These are phyloP conservation scores for Flaveria robusta DNA, from an alignment of 129 eudicot genomes.

Conservation along the genomic window DNA sequence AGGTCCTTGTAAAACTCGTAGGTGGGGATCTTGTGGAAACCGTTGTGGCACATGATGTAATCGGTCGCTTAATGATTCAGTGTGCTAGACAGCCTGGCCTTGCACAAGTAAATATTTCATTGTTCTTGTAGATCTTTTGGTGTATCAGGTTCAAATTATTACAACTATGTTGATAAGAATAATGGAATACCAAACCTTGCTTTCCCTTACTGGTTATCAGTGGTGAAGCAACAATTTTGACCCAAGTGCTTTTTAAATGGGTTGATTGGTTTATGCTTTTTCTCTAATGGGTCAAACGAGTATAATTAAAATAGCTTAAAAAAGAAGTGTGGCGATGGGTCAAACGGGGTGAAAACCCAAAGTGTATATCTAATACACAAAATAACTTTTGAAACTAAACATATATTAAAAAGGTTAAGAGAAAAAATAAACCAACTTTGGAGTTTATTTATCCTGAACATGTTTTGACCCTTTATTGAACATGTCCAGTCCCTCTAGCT, in stretches of 20 bases:
- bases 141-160: neutral
- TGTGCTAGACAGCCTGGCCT: constrained; percentile 97
- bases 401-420: neutral
- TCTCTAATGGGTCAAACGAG: constrained; percentile 1
- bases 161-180: neutral
- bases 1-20: constrained; percentile 85
- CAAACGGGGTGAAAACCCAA: neutral
- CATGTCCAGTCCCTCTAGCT: neutral
- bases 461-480: neutral
- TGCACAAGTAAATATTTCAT: constrained; percentile 64
- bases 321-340: neutral
- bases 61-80: constrained; percentile 87
- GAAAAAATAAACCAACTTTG: neutral
- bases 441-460: neutral
- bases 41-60: constrained; percentile 92
- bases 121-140: constrained; percentile 4
- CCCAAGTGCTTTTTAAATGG: neutral
- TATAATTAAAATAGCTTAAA: neutral
- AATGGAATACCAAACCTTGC: constrained; percentile 14
- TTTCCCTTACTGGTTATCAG: neutral
- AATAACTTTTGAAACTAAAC: neutral
- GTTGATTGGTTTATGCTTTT: neutral
- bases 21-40: constrained; percentile 95
- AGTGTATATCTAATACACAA: neutral
- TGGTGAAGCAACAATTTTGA: neutral